A percentile compares a stretch with the other conserved stretches of the same genome.
Evolutionary conservation across 2,329 filamentous ascomycete species (phyloP).

Genomic region (Sporothrix variecibatus): DNA sequence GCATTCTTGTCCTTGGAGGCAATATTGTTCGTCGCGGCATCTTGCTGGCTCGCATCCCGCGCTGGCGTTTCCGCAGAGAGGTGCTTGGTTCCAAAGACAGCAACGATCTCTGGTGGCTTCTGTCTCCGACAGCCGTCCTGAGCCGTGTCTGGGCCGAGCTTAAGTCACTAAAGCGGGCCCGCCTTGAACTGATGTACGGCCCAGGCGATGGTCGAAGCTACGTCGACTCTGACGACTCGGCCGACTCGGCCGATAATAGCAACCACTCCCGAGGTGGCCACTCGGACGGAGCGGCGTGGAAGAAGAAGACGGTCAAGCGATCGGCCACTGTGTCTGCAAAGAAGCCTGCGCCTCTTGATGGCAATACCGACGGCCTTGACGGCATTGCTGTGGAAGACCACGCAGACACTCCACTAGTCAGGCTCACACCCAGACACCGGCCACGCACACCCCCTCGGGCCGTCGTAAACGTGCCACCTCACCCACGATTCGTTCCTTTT

Average conservation of each 20-base stretch:
- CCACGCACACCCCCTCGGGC: slow-evolving; percentile 55
- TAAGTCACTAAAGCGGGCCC: slow-evolving; percentile 34
- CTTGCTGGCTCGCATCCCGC: slow-evolving; percentile 81
- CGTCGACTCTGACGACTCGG: neutral
- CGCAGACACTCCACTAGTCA: neutral
- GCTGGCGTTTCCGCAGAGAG: slow-evolving; percentile 77
- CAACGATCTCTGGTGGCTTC: slow-evolving; percentile 31
- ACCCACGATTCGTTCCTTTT: slow-evolving; percentile 68
- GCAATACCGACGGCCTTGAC: neutral
- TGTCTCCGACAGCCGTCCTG: slow-evolving; percentile 35
- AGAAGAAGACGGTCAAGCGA: neutral
- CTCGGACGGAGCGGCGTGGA: neutral
- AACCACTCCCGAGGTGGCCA: neutral
- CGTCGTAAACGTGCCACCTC: slow-evolving; percentile 67
- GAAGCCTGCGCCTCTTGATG: neutral
- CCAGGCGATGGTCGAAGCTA: slow-evolving; percentile 27
- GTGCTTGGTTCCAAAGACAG: slow-evolving; percentile 40
- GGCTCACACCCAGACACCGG: too few relatives aligned
- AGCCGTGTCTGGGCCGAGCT: slow-evolving; percentile 40
- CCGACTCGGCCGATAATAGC: neutral
- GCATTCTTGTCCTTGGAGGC: slow-evolving; percentile 71
- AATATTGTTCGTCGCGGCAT: slow-evolving; percentile 81
- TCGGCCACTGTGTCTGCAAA: neutral
- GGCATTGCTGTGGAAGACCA: neutral
- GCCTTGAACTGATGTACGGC: slow-evolving; percentile 40